These are phyloP conservation scores for Aegilops longissima DNA, from an alignment of 176 grass and related monocot species.

Conservation along the genomic window DNA sequence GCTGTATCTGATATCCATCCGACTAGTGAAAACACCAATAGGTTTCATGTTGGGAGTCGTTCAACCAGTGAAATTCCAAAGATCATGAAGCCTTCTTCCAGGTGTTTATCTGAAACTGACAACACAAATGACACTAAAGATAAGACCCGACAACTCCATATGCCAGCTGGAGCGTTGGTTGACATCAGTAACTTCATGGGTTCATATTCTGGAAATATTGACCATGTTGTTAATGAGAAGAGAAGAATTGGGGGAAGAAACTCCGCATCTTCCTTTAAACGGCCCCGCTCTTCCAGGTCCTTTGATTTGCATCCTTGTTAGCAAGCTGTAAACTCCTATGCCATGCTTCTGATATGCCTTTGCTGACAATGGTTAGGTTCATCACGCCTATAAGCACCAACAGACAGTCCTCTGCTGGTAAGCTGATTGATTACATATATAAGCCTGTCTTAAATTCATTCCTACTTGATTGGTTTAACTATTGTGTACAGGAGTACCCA, in stretches of 20 bases:
- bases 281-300: constrained; percentile 80
- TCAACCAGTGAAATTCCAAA: constrained; percentile 29
- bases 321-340: constrained; percentile 51
- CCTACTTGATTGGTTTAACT: constrained; percentile 31
- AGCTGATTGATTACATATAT: constrained; percentile 27
- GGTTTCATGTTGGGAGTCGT: constrained; percentile 15
- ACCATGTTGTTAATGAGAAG: constrained; percentile 46
- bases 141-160: constrained; percentile 32
- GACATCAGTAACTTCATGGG: constrained; percentile 57
- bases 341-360: constrained; percentile 45
- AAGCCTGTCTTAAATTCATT: constrained; percentile 21
- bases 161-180: constrained; percentile 44
- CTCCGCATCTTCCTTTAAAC: constrained; percentile 80
- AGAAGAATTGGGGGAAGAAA: constrained; percentile 57
- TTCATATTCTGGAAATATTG: constrained; percentile 37
- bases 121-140: constrained; percentile 5
- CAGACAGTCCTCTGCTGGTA: constrained; percentile 52
- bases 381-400: constrained; percentile 65
- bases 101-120: constrained; percentile 37
- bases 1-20: constrained; percentile 21
- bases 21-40: constrained; percentile 20
- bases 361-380: constrained; percentile 75
- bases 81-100: constrained; percentile 36
- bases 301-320: constrained; percentile 41
- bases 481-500: constrained; percentile 61